Evolutionary conservation across 2,329 filamentous ascomycete species (phyloP).

Genomic region (Nothopassalora personata): DNA sequence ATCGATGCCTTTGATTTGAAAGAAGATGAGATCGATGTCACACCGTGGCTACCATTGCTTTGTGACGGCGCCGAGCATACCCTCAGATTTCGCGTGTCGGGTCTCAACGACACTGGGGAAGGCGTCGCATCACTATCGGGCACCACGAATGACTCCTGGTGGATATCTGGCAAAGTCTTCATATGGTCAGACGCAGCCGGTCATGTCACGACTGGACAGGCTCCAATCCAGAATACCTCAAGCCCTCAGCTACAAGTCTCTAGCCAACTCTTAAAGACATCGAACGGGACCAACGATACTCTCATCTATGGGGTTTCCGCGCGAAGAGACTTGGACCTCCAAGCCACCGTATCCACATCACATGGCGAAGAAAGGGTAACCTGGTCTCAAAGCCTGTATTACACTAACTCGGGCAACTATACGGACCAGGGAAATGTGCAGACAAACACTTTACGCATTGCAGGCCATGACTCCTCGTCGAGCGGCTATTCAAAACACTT

Average conservation of each 20-base stretch:
- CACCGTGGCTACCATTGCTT: slow-evolving; percentile 66
- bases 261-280: slow-evolving; percentile 43
- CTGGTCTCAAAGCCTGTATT: slow-evolving; percentile 58
- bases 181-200: slow-evolving; percentile 59
- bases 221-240: slow-evolving; percentile 34
- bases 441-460: slow-evolving; percentile 47
- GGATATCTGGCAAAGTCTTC: slow-evolving; percentile 74
- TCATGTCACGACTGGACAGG: slow-evolving; percentile 49
- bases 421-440: slow-evolving; percentile 53
- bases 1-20: slow-evolving; percentile 72
- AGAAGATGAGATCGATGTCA: slow-evolving; percentile 78
- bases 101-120: slow-evolving; percentile 54
- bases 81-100: slow-evolving; percentile 63
- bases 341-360: slow-evolving; percentile 49
- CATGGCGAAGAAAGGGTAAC: slow-evolving; percentile 37
- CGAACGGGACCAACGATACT: slow-evolving; percentile 54
- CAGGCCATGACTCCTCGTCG: slow-evolving; percentile 42
- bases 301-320: slow-evolving; percentile 52
- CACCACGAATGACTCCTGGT: slow-evolving; percentile 63
- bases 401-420: slow-evolving; percentile 52
- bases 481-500: slow-evolving; percentile 43
- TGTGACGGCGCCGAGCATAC: slow-evolving; percentile 60
- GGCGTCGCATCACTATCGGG: slow-evolving; percentile 48
- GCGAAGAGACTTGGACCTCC: slow-evolving; percentile 50
- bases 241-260: slow-evolving; percentile 48